These are phyloP conservation scores for Salix purpurea DNA, from an alignment of 345 rosid genomes.

Conservation along the genomic window DNA sequence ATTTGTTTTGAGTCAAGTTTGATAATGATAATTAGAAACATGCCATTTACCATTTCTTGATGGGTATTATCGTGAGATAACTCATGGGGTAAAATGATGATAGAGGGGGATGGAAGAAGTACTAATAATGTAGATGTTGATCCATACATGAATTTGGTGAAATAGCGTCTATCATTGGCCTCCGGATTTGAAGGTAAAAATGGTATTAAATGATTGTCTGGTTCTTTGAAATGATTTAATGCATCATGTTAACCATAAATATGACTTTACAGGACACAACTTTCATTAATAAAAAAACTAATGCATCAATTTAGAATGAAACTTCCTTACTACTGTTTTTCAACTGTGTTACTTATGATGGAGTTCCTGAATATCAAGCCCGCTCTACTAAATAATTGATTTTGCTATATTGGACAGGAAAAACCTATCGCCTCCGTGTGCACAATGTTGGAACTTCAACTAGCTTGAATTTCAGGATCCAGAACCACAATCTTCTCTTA, in stretches of 20 bases:
- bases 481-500: constrained; percentile 80
- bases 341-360: neutral
- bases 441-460: constrained; percentile 93
- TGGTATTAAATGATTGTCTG: neutral
- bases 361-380: constrained; percentile 1
- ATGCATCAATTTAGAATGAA: neutral
- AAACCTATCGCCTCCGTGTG: constrained; percentile 81
- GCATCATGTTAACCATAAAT: neutral
- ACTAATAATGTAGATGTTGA: neutral
- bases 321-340: neutral
- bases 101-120: neutral
- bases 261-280: no score
- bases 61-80: neutral
- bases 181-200: neutral
- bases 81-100: neutral
- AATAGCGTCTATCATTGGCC: neutral
- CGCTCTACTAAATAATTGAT: neutral
- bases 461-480: constrained; percentile 92
- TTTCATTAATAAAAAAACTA: no score
- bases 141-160: neutral
- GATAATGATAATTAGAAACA: neutral
- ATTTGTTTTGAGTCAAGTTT: neutral
- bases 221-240: neutral
- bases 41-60: neutral
- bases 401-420: constrained; percentile 48